Base-by-base conservation (phyloP, 257 asterid genomes). In the Nicotiana sylvestris region DNA sequence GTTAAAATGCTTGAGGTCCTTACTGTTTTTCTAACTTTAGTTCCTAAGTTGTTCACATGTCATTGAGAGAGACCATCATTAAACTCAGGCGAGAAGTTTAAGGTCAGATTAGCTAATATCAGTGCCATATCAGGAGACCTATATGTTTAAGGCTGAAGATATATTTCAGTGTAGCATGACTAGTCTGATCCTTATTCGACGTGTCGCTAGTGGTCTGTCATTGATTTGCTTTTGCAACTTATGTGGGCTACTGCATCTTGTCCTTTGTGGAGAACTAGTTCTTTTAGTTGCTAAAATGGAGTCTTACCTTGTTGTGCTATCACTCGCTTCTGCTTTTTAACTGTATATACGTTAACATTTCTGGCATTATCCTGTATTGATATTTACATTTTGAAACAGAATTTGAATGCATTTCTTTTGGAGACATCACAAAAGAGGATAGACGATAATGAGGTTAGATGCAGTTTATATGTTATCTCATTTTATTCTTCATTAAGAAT, bases 361-460 rank as follows among this genome's bases (percentile, higher is more conserved):
- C 27, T 6, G 27, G 43, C 25, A 15, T 74, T 3, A 49, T 74
- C 27, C 18, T 74, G 25, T 49, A 49, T 32, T 74, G 80, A 74
- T 18, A 61, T 58, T 64, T 65, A 82, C 67, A 80, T 82, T 80
- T 60, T 83, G 78, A 81, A 81, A 84, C 92, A 93, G 94, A 85
- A 86, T 82, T 76, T 91, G 70, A 82, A 78, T 35, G 72, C 72
- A 66, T 87, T 91, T 86, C 87, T 91, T 27, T 70, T 77, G 80
- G 85, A 84, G 86, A 87, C 76, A 79, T 81, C 86, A 87, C 88
- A 80, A 81, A 87, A 84, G 77, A 85, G 82, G 86, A 82, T 74
- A 85, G 88, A 65, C 12, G 35, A 46, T 66, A 51, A 8, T 69
- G 91, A 89, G 93, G 97, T 88, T 39, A 85, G 90, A 72, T 51